Evolutionary conservation across 23 red algal genomes (phyloP).

Genomic region (Gracilariopsis chorda): DNA sequence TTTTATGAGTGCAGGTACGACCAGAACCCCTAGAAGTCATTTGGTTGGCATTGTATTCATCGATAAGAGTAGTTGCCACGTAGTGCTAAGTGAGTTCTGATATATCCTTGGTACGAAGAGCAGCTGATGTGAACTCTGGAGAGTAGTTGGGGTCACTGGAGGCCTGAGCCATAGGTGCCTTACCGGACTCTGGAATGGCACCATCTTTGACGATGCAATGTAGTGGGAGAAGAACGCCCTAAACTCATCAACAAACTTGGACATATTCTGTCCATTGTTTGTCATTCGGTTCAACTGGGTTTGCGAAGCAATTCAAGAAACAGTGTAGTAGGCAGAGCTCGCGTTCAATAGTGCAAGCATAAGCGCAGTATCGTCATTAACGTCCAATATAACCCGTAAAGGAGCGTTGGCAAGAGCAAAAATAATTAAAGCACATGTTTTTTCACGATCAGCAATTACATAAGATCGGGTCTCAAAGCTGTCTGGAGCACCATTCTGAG

Average conservation of each 20-base stretch:
- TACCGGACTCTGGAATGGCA: background rate
- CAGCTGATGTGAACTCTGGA: background rate
- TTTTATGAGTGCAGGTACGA: background rate
- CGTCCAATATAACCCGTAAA: background rate
- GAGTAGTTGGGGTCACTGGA: background rate
- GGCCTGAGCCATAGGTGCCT: background rate
- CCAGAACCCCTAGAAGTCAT: background rate
- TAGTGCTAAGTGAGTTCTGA: slow-evolving; percentile 3
- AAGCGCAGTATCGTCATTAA: background rate
- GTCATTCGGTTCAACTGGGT: background rate
- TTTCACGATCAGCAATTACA: too few species aligned
- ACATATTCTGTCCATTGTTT: background rate
- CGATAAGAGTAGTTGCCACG: background rate
- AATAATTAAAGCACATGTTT: background rate
- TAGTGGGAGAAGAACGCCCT: background rate
- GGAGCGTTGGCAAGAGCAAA: background rate
- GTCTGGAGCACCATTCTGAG: too few species aligned
- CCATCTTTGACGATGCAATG: background rate
- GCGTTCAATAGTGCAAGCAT: background rate
- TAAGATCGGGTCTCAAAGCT: too few species aligned
- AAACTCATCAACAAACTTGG: too few species aligned
- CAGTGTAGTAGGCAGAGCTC: background rate
- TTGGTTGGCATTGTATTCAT: background rate
- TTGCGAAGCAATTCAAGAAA: background rate
- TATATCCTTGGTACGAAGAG: background rate